Evolutionary conservation across 768 basidiomycete genomes (phyloP).

Genomic region (Leccinum fibrillosum): DNA sequence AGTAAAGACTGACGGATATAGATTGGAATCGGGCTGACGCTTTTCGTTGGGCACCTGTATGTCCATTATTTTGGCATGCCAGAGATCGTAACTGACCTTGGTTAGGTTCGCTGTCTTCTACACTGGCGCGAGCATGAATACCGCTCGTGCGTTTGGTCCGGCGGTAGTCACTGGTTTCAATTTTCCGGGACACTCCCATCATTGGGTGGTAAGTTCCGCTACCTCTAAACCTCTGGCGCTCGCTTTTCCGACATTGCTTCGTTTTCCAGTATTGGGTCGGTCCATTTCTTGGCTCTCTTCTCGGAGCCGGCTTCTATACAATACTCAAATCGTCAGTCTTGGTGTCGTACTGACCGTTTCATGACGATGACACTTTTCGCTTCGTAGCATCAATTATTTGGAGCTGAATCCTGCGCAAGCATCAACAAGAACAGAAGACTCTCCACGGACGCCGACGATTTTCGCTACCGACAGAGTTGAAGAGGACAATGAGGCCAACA

Average conservation of each 20-base stretch:
- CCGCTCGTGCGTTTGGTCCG: constrained; percentile 68
- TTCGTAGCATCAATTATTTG: constrained; percentile 24
- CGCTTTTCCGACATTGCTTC: constrained; percentile 5
- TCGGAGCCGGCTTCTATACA: constrained; percentile 56
- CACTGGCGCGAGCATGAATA: constrained; percentile 67
- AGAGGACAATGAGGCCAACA: constrained; percentile 6
- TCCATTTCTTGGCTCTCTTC: constrained; percentile 61
- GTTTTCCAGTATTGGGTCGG: constrained; percentile 63
- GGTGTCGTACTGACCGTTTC: not conserved
- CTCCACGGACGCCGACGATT: constrained; percentile 17
- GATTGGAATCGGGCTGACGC: constrained; percentile 64
- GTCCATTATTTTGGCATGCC: constrained; percentile 12
- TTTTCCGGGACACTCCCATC: constrained; percentile 34
- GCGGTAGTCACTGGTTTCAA: constrained; percentile 61
- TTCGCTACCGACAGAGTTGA: constrained; percentile 3
- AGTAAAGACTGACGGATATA: constrained; percentile 20
- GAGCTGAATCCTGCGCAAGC: constrained; percentile 31
- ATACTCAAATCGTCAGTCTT: constrained; percentile 48
- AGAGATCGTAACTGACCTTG: not conserved
- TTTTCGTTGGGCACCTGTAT: constrained; percentile 62
- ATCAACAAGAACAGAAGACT: constrained; percentile 28
- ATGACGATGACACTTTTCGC: not conserved
- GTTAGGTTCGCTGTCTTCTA: constrained; percentile 56
- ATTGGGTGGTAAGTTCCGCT: constrained; percentile 58
- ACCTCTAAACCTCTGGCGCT: not conserved